Evolutionary conservation across 345 rosid genomes (phyloP), one percentile per base, ranked within the genome.

Genomic region (Lepidium africanum): DNA sequence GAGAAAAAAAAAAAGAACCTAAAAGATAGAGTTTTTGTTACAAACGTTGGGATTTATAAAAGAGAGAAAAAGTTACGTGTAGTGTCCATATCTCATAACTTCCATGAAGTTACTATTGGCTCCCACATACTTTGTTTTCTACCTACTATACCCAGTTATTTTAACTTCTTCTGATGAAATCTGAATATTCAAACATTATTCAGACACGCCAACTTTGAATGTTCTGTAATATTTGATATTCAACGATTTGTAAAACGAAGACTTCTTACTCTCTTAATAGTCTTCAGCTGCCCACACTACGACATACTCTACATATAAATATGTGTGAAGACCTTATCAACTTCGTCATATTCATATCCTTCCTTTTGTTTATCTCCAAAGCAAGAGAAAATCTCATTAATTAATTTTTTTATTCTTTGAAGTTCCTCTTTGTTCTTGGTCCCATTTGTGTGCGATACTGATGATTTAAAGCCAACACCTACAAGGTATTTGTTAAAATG

Each of bases 201-300:
- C 73, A 68, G 37, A 68, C 74, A 53, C 72, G 58, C 74, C 78
- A 75, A 68, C 64, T 75, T 75, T 68, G 78, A 75, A 69, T 62
- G 21, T 75, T 61, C 74, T 19, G 35, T 72, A 21, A 32, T 59
- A 10, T 43, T 51, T 71, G 45, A 46, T 48, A 43, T 55, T 75
- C 74, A 68, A 75, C 46, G 53, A 39, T 55, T 27, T 65, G 36
- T 53, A 52, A 38, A 65, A 7, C 21, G 30, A 67, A 60, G 69
- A 74, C 77, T 59, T 67, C 47, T 62, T 32, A 53, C 46, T 43
- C 14, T 49, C 8, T 51, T 41, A 57, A 19, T 68, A 69, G 46
- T 69, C 70, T 46, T 63, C 70, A 63, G 15, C 78, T 69, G 7
- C 70, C 60, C n/a, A 62, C 73, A 42, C 68, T 59, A 15, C 39